A percentile compares a stretch with the other conserved stretches of the same genome.
Conservation (phyloP, 805 yeast species). For the Komagataella ulmi region DNA sequence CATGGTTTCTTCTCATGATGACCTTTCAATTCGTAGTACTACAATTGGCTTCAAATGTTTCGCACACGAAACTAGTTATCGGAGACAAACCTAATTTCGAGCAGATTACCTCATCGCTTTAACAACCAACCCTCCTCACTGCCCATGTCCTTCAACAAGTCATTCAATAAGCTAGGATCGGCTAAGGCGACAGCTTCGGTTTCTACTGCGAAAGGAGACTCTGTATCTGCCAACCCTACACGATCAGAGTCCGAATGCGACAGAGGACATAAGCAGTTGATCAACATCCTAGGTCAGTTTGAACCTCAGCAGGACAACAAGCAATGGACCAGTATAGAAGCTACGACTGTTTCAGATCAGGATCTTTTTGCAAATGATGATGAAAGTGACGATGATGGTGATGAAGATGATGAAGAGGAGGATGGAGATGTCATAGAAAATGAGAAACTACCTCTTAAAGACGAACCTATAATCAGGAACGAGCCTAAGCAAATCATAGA, state of each 20-base stretch:
- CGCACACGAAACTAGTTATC: background rate
- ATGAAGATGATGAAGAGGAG: background rate
- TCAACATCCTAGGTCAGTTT: background rate
- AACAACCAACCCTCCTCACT: background rate
- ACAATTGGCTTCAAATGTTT: background rate
- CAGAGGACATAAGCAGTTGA: background rate
- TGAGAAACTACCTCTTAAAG: background rate
- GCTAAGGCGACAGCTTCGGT: background rate
- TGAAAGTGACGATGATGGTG: background rate
- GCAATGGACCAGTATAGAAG: background rate
- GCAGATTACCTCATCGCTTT: background rate
- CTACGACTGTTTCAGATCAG: background rate
- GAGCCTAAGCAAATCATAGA: background rate
- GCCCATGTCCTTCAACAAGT: conserved; percentile 1
- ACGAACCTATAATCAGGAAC: background rate
- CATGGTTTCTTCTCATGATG: background rate
- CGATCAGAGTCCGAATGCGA: background rate
- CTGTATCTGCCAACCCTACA: background rate
- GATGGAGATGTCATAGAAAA: background rate
- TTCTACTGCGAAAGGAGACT: background rate
- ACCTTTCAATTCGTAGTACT: background rate
- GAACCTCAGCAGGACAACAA: background rate
- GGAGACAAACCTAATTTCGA: background rate
- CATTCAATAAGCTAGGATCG: background rate
- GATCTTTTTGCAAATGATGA: background rate